Evolutionary conservation across 1,284 basidiomycete genomes (phyloP), one percentile per base, ranked within the genome.

Genomic region (Gomphus bonarii): DNA sequence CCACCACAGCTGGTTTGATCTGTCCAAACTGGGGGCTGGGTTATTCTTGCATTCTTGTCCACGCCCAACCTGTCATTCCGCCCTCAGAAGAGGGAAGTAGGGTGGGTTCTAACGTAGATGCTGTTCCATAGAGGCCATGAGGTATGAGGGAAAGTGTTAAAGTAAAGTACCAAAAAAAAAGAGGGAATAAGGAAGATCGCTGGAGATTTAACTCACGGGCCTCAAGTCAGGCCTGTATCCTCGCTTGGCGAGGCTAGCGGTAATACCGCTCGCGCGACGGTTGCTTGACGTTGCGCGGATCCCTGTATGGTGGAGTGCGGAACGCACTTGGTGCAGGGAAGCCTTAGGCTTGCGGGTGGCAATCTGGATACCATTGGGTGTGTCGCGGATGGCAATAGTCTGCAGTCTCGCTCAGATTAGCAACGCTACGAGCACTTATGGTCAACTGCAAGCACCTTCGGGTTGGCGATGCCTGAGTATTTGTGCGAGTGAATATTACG

Each of bases 201-300:
- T 11, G 43, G 10, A 25, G 22, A 44, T 22, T 28, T 25, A 50
- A 81, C 89, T 81, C 75, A 92, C 91, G 57, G 75, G 69, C 61
- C 90, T 81, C 67, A 94, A 81, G 72, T 94, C 91, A 61, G 88
- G 78, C 61, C 91, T 81, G 79, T 92, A 93, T 58, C 84, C 84
- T 67, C 78, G 80, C 75, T 80, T 85, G 57, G 86, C 81, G 65
- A 79, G 68, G 63, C 76, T 72, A 50, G 86, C 78, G 61, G 80
- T 81, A 63, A 88, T 77, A 70, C 91, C 88, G 63, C 82, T 73
- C 48, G 87, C 78, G 61, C 88, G 82, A 67, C 91, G 86, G 53
- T 78, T 70, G 55, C 89, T 88, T 57, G 89, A 87, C 58, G 84
- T 79, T 63, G 80, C 75, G 60, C 87, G 82, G 69, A 93, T 78